A percentile compares a stretch with the other conserved stretches of the same genome.
Conservation (phyloP, 176 grass and related monocot genomes). For the Puya raimondii region DNA sequence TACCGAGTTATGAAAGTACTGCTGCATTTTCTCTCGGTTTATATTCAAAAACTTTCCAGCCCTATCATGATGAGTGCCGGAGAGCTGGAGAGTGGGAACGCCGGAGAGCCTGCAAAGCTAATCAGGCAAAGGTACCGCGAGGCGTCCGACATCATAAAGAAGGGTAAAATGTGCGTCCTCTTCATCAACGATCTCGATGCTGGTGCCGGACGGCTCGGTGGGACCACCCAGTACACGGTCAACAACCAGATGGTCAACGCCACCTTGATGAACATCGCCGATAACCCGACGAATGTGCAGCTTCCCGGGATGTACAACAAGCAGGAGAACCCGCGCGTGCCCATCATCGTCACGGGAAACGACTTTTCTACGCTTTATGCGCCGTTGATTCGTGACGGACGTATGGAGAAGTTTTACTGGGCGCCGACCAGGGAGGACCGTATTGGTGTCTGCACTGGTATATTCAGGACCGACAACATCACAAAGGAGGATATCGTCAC, state of each 20-base stretch:
- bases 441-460: too few relatives aligned
- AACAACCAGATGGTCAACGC: slow-evolving; percentile 29
- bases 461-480: too few relatives aligned
- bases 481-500: too few relatives aligned
- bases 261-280: slow-evolving; percentile 29
- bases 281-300: slow-evolving; percentile 25
- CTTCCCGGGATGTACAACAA: slow-evolving; percentile 29
- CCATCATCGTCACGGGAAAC: too few relatives aligned
- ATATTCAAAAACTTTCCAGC: not conserved
- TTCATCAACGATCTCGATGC: slow-evolving; percentile 31
- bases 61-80: slow-evolving; percentile 24
- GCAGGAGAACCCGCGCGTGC: slow-evolving; percentile 12
- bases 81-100: slow-evolving; percentile 22
- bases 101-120: slow-evolving; percentile 21
- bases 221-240: slow-evolving; percentile 24
- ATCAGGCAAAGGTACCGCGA: slow-evolving; percentile 20
- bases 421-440: too few relatives aligned
- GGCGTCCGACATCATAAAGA: slow-evolving; percentile 13
- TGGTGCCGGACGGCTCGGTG: slow-evolving; percentile 8
- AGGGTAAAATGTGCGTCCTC: slow-evolving; percentile 26
- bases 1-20: too few relatives aligned
- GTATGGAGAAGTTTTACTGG: too few relatives aligned
- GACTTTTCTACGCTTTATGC: too few relatives aligned
- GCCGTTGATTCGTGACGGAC: too few relatives aligned
- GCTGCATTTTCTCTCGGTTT: too few relatives aligned